Evolutionary conservation across 2,329 filamentous ascomycete genomes (phyloP), one percentile per base, ranked within the genome.

Genomic region (Colletotrichum sp.): DNA sequence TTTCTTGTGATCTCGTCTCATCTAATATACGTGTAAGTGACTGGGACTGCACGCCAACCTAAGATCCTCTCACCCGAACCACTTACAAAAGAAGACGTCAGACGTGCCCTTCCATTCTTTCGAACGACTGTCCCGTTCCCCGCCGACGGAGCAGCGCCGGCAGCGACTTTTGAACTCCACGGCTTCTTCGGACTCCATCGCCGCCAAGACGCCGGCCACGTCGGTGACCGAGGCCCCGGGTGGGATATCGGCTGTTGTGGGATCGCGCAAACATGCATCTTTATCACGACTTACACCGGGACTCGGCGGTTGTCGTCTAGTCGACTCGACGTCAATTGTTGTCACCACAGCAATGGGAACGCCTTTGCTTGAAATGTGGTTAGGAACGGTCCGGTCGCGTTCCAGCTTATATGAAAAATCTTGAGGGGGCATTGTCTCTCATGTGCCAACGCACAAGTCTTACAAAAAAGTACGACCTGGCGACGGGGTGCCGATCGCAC

Each of bases 181-280:
- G 18, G 22, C n/a, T 75, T 72, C 22, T 32, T 67, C 7, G 72
- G 48, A 22, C 30, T 39, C 68, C 69, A 67, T 16, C 56, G 39
- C 32, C 55, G 69, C 62, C 69, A 68, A 22, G 6, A 27, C 22
- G 55, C 8, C 15, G 32, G 28, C 56, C 25, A 67, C 22, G 16
- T 25, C 39, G 28, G 25, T 27, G 39, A 58, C 22, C n/a, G 67
- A 27, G n/a, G 43, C 16, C 32, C 22, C 28, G 48, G 22, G 22
- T 25, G 39, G 28, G 22, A 12, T n/a, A 15, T 30, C 22, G 58
- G 28, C 5, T 43, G n/a, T 28, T 56, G 72, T 9, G 73, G 73
- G 56, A 73, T 68, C n/a, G 73, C 65, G 64, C 73, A 75, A 39
- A 69, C 43, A n/a, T 73, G 70, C 70, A 75, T 73, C 58, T 36